Conservation (phyloP, 371 early-diverging fungal genomes). For the Syncephalis plumigaleata region DNA sequence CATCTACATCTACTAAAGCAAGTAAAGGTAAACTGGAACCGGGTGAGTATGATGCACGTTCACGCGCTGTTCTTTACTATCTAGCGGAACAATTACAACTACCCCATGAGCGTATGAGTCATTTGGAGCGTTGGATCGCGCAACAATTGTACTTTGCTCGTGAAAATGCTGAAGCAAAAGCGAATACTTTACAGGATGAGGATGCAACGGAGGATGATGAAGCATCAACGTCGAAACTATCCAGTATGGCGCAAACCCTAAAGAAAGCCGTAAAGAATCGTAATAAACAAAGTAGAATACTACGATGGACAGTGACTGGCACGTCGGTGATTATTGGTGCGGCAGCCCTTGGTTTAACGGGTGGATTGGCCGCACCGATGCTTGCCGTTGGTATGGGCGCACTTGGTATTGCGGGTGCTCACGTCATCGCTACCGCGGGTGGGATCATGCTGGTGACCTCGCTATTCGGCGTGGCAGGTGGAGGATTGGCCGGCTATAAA, state of each 20-base stretch:
- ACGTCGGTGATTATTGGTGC: conserved; percentile 37
- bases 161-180: background rate
- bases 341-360: conserved; percentile 43
- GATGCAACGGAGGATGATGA: background rate
- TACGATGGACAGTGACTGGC: conserved; percentile 37
- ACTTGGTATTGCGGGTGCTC: conserved; percentile 30
- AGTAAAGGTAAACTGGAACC: conserved; percentile 4
- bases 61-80: conserved; percentile 14
- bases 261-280: conserved; percentile 23
- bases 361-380: conserved; percentile 46
- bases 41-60: conserved; percentile 18
- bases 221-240: background rate
- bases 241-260: conserved; percentile 5
- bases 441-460: conserved; percentile 40
- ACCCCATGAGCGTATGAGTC: background rate
- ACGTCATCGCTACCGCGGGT: conserved; percentile 37
- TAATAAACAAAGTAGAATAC: conserved; percentile 25
- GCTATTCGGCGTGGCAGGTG: conserved; percentile 39
- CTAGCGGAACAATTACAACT: conserved; percentile 12
- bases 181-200: background rate
- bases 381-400: conserved; percentile 32
- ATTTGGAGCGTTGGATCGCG: conserved; percentile 3
- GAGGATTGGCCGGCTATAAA: conserved; percentile 17
- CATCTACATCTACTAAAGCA: too few species aligned
- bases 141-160: conserved; percentile 4